Conservation (phyloP, 169 alveolate species). For the Plasmodium gallinaceum region DNA sequence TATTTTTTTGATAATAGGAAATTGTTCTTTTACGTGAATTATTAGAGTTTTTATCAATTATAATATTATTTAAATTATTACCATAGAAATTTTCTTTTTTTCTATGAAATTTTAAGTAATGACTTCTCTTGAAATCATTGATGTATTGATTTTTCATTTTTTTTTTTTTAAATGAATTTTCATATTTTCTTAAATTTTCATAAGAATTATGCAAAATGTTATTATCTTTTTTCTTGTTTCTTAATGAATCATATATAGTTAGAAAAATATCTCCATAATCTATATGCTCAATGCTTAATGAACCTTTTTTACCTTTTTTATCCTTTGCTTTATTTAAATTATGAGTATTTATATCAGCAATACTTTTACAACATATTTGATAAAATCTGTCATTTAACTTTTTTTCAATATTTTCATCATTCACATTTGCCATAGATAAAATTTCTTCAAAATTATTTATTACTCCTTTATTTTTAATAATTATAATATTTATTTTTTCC, state of each 20-base stretch:
- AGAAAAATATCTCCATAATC: conserved; percentile 70
- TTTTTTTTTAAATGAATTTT: background rate
- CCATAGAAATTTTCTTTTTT: conserved; percentile 4
- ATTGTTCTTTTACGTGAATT: conserved; percentile 4
- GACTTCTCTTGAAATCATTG: conserved; percentile 7
- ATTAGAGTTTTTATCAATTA: conserved; percentile 20
- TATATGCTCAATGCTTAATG: conserved; percentile 45
- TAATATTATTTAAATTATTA: background rate
- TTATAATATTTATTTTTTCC: conserved; percentile 65
- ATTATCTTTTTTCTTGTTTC: background rate
- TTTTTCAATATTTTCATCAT: conserved; percentile 37
- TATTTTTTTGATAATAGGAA: background rate
- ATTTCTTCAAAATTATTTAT: conserved; percentile 59
- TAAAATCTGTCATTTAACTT: conserved; percentile 60
- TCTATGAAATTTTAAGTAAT: conserved; percentile 10
- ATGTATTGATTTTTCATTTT: conserved; percentile 15
- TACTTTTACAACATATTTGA: conserved; percentile 61
- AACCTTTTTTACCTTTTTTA: conserved; percentile 11
- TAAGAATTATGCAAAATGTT: conserved; percentile 16
- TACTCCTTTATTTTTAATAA: conserved; percentile 39
- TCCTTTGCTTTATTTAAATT: conserved; percentile 50
- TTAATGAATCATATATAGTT: conserved; percentile 22
- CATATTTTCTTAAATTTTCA: background rate
- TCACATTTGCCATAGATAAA: conserved; percentile 32
- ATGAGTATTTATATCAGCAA: conserved; percentile 66